Conservation (phyloP, 768 basidiomycete genomes). For the Antrodiella citrinella region DNA sequence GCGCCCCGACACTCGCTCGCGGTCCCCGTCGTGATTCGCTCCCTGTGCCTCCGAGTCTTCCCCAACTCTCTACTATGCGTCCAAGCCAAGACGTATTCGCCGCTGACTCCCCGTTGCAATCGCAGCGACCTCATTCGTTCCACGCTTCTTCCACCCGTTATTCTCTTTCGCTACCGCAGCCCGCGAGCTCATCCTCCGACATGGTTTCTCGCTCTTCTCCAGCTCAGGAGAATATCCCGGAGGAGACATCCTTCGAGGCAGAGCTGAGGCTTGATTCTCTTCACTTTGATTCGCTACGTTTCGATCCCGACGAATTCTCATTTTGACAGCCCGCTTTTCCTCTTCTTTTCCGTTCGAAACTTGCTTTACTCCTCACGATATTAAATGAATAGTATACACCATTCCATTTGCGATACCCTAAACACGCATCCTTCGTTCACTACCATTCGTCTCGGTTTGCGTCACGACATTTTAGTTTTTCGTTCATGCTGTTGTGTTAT, state of each 20-base stretch:
- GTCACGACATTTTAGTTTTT: too few species aligned
- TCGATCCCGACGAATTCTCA: conserved; percentile 50
- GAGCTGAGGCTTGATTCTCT: conserved; percentile 68
- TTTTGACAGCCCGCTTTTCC: not conserved
- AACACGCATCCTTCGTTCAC: too few species aligned
- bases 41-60: conserved; percentile 1
- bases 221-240: conserved; percentile 5
- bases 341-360: not conserved
- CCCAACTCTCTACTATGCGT: not conserved
- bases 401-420: not conserved
- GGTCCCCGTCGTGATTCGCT: conserved; percentile 5
- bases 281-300: conserved; percentile 64
- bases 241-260: conserved; percentile 33
- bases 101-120: not conserved
- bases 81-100: conserved; percentile 3
- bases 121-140: conserved; percentile 7
- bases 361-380: not conserved
- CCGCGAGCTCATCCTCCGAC: not conserved
- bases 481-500: not conserved
- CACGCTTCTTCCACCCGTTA: conserved; percentile 1
- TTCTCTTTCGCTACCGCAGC: not conserved
- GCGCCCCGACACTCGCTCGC: not conserved
- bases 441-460: too few species aligned
- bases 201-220: conserved; percentile 6
- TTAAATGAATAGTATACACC: not conserved